Base-by-base conservation (phyloP, 2,329 filamentous ascomycete species). In the Cladosporium sp. region DNA sequence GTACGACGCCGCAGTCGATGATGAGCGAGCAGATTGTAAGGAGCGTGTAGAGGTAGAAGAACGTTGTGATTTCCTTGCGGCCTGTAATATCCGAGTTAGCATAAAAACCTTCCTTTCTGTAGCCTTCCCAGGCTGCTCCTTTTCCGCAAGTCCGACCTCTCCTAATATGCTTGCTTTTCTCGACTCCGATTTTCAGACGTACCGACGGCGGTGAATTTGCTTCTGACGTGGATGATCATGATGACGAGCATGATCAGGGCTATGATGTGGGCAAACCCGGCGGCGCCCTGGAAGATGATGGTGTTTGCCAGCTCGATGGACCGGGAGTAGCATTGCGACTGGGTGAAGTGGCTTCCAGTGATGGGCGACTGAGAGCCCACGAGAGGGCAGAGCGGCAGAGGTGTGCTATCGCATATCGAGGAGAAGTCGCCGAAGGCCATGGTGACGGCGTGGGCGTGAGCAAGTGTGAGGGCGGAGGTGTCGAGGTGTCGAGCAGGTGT, bases 191-290 rank as follows among this genome's bases (percentile, higher is more conserved):
- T 7, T 28, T 7, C 4, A 28, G 35, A 38, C 86, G 54, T 80
- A 92, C 88, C 92, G 63, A 98, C 93, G 64, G 93, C 93, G 18
- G 93, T 98, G 71, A 98, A 98, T 74, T 98, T 98, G 64, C 89
- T 92, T 63, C 93, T 83, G 58, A 98, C 88, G 71, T 98, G 93
- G 59, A 98, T 78, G 57, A 98, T 90, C 93, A 98, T 98, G 65
- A 95, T 86, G 8, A 92, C 87, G 3, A 90, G 95, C 92, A 98
- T 96, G 62, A 84, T 76, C 55, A 98, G 77, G 11, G 92, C 89
- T 53, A 87, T 75, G 61, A 98, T 97, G 72, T 98, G 93, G 74
- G 93, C 88, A 66, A 92, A 90, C 57, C 88, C 89, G 18, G 90
- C 84, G 28, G 91, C 93, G 66, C 85, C 89, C 73, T 97, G 85